Evolutionary conservation across 2,329 filamentous ascomycete species (phyloP), one percentile per base, ranked within the genome.

Genomic region (Sporothrix brasiliensis): DNA sequence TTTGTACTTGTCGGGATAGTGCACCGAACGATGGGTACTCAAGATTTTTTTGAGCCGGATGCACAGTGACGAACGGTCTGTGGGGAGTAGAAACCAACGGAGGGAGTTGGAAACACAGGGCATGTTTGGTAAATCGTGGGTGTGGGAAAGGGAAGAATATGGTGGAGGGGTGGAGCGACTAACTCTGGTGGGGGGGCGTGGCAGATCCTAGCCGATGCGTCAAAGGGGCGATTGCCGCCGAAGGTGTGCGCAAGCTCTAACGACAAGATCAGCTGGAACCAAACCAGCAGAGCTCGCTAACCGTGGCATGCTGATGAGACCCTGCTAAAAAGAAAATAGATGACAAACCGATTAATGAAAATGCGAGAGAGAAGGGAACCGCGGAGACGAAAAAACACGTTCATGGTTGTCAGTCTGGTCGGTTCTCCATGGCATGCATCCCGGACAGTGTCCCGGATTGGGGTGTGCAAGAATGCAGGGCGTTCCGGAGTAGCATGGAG

Each of bases 401-500:
- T 21, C 19, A 66, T 27, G 39, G 27, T 24, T 52, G 47, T 53
- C 47, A 66, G 63, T 39, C 44, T n/a, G 39, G 39, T 63, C 44
- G 58, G n/a, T 34, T 34, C 34, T 34, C 11, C 11, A 47, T 63
- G n/a, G 21, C 39, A 47, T 63, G 21, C 39, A 34, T 7, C 21
- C 30, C 65, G 65, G 49, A 44, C 49, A 54, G 49, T 16, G 50
- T 54, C 50, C 61, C 44, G 24, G 49, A 24, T 21, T 30, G 27
- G 19, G 63, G 44, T n/a, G 49, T n/a, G 61, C 13, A 67, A 53
- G 63, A 53, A 53, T 53, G 49, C 63, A 67, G 47, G 30, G 44
- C 27, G 49, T 34, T 30, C 21, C 16, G 50, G 54, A n/a, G 65
- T 19, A 54, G 63, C 13, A 54, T 47, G 44, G 27, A 21, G 30